Evolutionary conservation across 306 rosid genomes (phyloP), one percentile per base, ranked within the genome.

Genomic region (Argentina anserina): DNA sequence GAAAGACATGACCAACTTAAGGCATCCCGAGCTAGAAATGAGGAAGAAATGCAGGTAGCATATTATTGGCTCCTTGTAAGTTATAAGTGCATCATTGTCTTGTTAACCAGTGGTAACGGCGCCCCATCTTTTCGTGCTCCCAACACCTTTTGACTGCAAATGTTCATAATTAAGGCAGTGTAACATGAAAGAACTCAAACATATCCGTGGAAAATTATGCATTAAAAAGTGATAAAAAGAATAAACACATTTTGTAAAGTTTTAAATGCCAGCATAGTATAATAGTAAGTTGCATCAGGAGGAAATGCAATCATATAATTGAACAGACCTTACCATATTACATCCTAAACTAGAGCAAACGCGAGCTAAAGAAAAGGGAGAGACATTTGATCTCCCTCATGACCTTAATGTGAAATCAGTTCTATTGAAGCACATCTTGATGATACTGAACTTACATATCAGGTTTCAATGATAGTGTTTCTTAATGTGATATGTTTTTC

Each of bases 11-110:
- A 62, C 80, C 71, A 21, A 69, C 31, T 60, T 71, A 69, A 72
- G 67, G 82, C 66, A n/a, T 69, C 73, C 73, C 18, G 69, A 72
- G 77, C 62, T 83, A 74, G 82, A 84, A 77, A 76, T 75, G 81
- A n/a, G 6, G 82, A 70, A n/a, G 86, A 78, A 58, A 70, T 80
- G 55, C 65, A 52, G 2, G 81, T 59, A 9, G 84, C 75, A n/a
- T 80, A 60, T 33, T 18, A 83, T 13, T 33, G 79, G 77, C 75
- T 80, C 50, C 76, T 55, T 40, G 58, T 10, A 93, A 73, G 84
- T 55, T 40, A 71, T 10, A 93, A 73, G 84, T 93, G 87, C 98
- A 93, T 91, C 93, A 90, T 89, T 34, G 96, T 90, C 81, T 86
- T 83, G 75, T 93, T 93, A 65, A 91, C 96, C 67, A 90, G 88